Conservation (phyloP, 441 rosid species). For the Jatropha multifida region DNA sequence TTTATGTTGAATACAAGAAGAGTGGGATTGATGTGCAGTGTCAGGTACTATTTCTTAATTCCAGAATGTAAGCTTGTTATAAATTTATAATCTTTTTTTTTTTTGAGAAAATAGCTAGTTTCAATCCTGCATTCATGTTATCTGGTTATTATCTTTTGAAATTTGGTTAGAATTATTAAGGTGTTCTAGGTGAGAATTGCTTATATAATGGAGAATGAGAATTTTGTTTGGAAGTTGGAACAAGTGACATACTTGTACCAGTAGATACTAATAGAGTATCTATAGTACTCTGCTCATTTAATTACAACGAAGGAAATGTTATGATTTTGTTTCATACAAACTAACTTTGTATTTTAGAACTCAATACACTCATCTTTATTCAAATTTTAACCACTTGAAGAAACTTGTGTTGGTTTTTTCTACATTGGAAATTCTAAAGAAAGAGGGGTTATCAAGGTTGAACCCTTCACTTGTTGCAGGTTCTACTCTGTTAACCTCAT, state of each 20-base stretch:
- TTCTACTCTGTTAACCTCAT: background rate
- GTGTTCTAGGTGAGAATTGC: background rate
- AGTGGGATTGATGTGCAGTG: conserved; percentile 93
- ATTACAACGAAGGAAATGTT: background rate
- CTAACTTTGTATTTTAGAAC: background rate
- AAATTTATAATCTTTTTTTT: too few relatives aligned
- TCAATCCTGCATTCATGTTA: background rate
- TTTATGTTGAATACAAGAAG: conserved; percentile 86
- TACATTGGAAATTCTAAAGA: background rate
- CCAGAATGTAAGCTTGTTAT: background rate
- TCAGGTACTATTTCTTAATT: conserved; percentile 50
- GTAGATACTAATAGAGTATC: background rate
- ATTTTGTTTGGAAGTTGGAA: background rate
- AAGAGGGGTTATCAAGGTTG: background rate
- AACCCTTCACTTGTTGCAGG: background rate
- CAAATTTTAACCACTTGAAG: background rate
- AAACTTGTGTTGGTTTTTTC: too few relatives aligned
- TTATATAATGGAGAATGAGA: background rate
- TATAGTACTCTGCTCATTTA: background rate
- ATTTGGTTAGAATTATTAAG: background rate
- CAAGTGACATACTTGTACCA: background rate
- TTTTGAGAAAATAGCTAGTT: background rate
- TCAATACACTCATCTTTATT: background rate
- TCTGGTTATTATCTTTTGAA: background rate
- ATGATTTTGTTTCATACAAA: background rate